These are phyloP conservation scores for Didymella arachidicola DNA, from an alignment of 2,329 filamentous ascomycete species.

Conservation along the genomic window DNA sequence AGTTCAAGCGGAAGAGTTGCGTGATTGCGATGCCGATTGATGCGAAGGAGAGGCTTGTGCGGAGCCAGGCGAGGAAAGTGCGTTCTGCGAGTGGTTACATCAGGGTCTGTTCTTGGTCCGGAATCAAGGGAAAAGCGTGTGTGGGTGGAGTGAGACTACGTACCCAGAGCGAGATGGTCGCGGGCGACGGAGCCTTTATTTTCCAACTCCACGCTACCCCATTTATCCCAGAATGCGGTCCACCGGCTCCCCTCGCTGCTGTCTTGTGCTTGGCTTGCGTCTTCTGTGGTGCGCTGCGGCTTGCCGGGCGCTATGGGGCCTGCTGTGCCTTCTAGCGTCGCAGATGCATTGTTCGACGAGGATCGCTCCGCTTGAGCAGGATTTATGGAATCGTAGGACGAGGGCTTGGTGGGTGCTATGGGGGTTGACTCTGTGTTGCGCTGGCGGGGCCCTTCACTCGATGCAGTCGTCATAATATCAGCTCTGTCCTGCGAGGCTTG, in stretches of 20 bases:
- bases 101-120: no score
- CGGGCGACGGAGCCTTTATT: conserved; percentile 86
- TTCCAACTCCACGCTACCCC: conserved; percentile 76
- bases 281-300: neutral
- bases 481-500: neutral
- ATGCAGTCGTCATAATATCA: neutral
- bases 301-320: neutral
- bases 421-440: conserved; percentile 48
- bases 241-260: conserved; percentile 58
- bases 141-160: conserved; percentile 21
- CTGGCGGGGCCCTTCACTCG: conserved; percentile 3
- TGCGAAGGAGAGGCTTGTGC: conserved; percentile 81
- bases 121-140: no score
- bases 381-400: conserved; percentile 39
- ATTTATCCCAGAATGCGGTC: conserved; percentile 63
- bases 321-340: conserved; percentile 4
- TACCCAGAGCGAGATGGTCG: conserved; percentile 82
- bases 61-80: conserved; percentile 85
- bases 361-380: conserved; percentile 11
- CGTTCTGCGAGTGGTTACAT: conserved; percentile 63
- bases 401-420: conserved; percentile 26
- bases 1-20: conserved; percentile 84
- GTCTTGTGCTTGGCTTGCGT: neutral
- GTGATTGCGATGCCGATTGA: conserved; percentile 85
- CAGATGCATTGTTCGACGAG: conserved; percentile 9